These are phyloP conservation scores for Sechiopsis laciniata DNA, from an alignment of 306 rosid species.

Conservation along the genomic window DNA sequence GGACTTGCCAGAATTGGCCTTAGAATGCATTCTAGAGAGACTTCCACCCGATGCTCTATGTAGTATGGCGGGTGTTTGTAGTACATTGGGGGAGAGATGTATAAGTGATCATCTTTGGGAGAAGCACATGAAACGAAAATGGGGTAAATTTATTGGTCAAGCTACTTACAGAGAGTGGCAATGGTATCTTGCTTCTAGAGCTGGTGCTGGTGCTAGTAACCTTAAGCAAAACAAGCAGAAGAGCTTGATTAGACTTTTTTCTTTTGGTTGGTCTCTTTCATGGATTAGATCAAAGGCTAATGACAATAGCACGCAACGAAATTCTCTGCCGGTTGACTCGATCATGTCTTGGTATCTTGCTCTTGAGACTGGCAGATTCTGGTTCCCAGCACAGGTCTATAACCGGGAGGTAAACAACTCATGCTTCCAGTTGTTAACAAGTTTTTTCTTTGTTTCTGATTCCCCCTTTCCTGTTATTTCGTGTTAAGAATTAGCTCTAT, in stretches of 20 bases:
- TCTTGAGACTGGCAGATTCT: slow-evolving; percentile 69
- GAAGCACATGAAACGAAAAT: slow-evolving; percentile 74
- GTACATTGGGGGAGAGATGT: slow-evolving; percentile 67
- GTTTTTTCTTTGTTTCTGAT: background rate
- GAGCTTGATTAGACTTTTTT: slow-evolving; percentile 49
- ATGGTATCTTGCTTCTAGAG: slow-evolving; percentile 57
- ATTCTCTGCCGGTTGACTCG: slow-evolving; percentile 54
- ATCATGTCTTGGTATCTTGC: slow-evolving; percentile 86
- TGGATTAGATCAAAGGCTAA: slow-evolving; percentile 62
- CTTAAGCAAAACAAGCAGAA: slow-evolving; percentile 46
- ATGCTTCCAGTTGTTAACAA: background rate
- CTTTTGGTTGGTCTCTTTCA: slow-evolving; percentile 70
- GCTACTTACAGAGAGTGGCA: slow-evolving; percentile 79
- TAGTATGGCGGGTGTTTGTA: slow-evolving; percentile 66
- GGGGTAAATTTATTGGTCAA: slow-evolving; percentile 74
- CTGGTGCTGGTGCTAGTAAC: slow-evolving; percentile 28
- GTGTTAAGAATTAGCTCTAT: slow-evolving; percentile 4
- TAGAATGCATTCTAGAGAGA: slow-evolving; percentile 81
- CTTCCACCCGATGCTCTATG: slow-evolving; percentile 66
- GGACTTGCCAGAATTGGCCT: slow-evolving; percentile 79
- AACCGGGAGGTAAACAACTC: slow-evolving; percentile 67
- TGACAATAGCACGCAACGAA: slow-evolving; percentile 30
- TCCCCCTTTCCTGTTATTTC: background rate
- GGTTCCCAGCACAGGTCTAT: slow-evolving; percentile 92
- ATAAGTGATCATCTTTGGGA: slow-evolving; percentile 79